Conservation (phyloP, 768 basidiomycete species). For the Leccinum incarnatum region DNA sequence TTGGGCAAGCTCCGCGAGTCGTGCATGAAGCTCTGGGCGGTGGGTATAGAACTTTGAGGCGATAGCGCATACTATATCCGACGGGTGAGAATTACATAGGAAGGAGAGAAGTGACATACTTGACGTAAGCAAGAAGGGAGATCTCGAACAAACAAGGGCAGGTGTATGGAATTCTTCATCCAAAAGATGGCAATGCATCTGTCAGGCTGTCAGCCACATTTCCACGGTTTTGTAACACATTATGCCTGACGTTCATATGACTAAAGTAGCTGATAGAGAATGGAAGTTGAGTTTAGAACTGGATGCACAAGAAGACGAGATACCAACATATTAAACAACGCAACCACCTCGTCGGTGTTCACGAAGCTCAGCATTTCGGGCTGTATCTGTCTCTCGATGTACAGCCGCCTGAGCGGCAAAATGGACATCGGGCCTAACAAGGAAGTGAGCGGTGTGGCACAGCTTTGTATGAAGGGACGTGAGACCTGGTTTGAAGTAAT, state of each 20-base stretch:
- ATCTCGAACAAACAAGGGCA: constrained; percentile 87
- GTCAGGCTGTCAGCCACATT: constrained; percentile 10
- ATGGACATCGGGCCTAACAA: constrained; percentile 81
- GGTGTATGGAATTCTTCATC: constrained; percentile 93
- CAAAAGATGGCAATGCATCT: constrained; percentile 80
- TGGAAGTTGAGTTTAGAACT: constrained; percentile 4
- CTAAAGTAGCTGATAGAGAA: constrained; percentile 60
- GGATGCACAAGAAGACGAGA: neutral
- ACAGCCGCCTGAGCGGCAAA: constrained; percentile 74
- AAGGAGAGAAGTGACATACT: constrained; percentile 46
- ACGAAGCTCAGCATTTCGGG: constrained; percentile 94
- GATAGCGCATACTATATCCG: constrained; percentile 81
- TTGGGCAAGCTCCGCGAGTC: constrained; percentile 78
- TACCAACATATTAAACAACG: constrained; percentile 84
- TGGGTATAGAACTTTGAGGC: constrained; percentile 85
- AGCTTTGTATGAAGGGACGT: constrained; percentile 4
- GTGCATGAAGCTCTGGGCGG: constrained; percentile 78
- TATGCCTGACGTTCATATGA: constrained; percentile 60
- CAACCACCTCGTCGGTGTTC: constrained; percentile 83
- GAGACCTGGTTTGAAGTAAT: constrained; percentile 90
- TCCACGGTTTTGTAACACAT: constrained; percentile 3
- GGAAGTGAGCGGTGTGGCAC: constrained; percentile 6
- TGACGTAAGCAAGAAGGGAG: constrained; percentile 92
- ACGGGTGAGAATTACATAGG: neutral
- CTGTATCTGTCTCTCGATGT: constrained; percentile 86